Evolutionary conservation across 257 asterid genomes (phyloP), one percentile per base, ranked within the genome.

Genomic region (Nemophila menziesii): DNA sequence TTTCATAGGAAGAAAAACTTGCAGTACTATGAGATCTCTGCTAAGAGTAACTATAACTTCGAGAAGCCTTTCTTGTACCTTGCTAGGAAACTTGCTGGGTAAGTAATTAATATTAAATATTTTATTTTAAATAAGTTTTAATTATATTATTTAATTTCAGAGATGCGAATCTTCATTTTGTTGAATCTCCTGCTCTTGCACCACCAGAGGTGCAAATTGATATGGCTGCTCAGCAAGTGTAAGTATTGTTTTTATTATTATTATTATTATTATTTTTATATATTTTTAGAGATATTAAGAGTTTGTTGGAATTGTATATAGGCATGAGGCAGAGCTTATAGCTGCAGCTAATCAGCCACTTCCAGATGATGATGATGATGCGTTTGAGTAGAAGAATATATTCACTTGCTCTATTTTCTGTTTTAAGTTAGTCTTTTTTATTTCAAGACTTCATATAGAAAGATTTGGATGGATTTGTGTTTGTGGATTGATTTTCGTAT

Each of bases 291-390:
- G 36, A 29, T 29, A 29, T 29, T 29, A 24, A 9, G 33, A 9
- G 33, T 24, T 9, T 29, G 36, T 4, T 24, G 33, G 33, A 24
- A 9, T 24, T 24, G 33, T 29, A 2, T 29, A 29, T 13, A 29
- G 36, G 36, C 46, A 42, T 17, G 46, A 42, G 46, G 46, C 46
- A 15, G 46, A 42, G 23, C 46, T 42, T 1, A n/a, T 14, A 14
- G 14, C 18, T 14, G 22, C 46, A 16, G 46, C 46, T 10, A 42
- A 18, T 42, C 46, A 42, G 23, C 46, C 46, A 13, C 46, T 42
- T 42, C 46, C 46, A 3, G 46, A 42, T 11, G 46, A 42, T 42
- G 20, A 42, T 16, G 46, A 42, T 42, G 46, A 42, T 19, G 13
- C 46, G 5, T 42, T 42, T 42, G 46, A 42, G 46, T 42, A 29